Conservation (phyloP, 345 rosid genomes). For the Salix viminalis region DNA sequence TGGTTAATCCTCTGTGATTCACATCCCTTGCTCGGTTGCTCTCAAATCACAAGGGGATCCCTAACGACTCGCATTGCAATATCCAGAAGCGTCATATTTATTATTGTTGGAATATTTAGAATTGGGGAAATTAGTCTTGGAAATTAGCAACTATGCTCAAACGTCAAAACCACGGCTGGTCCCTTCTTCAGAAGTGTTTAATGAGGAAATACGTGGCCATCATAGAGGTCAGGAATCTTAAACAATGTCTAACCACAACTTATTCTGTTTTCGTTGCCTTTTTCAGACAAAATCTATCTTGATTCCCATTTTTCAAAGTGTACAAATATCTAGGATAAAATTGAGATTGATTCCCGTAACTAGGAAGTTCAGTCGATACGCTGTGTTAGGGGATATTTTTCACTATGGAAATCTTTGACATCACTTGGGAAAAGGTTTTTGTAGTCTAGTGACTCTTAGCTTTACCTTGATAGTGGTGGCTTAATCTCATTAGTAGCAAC, state of each 20-base stretch:
- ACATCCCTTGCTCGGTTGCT: not conserved
- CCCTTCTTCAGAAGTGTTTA: too few relatives aligned
- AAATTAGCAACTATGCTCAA: too few relatives aligned
- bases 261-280: too few relatives aligned
- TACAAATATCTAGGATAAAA: not conserved
- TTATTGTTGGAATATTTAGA: too few relatives aligned
- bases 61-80: not conserved
- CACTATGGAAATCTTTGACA: not conserved
- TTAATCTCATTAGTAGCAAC: not conserved
- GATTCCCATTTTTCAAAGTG: not conserved
- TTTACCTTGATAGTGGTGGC: not conserved
- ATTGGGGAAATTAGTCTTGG: too few relatives aligned
- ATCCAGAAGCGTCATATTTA: too few relatives aligned
- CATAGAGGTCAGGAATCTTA: too few relatives aligned
- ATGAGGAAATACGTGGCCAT: too few relatives aligned
- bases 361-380: too few relatives aligned
- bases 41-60: not conserved
- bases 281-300: not conserved
- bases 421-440: not conserved
- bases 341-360: too few relatives aligned
- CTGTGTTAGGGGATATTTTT: not conserved
- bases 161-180: too few relatives aligned
- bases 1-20: not conserved
- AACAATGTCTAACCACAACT: too few relatives aligned
- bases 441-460: not conserved